Evolutionary conservation across 2,329 filamentous ascomycete genomes (phyloP), one percentile per base, ranked within the genome.

Genomic region (Hypoxylon sp.): DNA sequence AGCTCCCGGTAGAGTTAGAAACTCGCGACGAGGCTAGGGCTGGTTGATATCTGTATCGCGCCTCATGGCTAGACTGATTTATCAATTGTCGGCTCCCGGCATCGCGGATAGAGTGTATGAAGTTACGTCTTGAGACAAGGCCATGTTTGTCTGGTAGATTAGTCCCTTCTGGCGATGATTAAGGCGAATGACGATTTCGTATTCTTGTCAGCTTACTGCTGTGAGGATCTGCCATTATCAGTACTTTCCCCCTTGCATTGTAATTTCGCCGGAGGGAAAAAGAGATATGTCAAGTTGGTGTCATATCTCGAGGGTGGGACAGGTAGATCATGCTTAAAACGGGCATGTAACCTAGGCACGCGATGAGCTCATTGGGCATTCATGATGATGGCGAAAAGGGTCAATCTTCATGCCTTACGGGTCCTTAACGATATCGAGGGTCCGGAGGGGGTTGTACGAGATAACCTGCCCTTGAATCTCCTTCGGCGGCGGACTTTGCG

Each of bases 361-460:
- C 13, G n/a, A 50, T 50, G n/a, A 57, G 28, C 25, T 60, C 36
- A 58, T 70, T 67, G 64, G 67, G 61, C 58, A 70, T 63, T 49
- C 21, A 68, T 57, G 38, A 60, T 51, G 34, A 38, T 58, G 38
- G 30, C 36, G 30, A 43, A 17, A 17, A 60, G 34, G 34, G 38
- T 17, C 38, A 67, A 55, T 28, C 28, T 68, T 70, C 36, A 58
- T 68, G 65, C 68, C 65, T 61, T 65, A 64, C 49, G 41, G 14
- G 32, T n/a, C 23, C 50, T 30, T 34, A 19, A 38, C 36, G 43
- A 50, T 23, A 30, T 50, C 38, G 32, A 45, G 36, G 34, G 32
- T 46, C 46, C n/a, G 30, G 49, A 51, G 60, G 60, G 60, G 67
- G 38, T 57, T 25, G 32, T 38, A 23, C 25, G 28, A 43, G 45